These are phyloP conservation scores for Naumovozyma baii DNA, from an alignment of 805 yeast genomes.

Conservation along the genomic window DNA sequence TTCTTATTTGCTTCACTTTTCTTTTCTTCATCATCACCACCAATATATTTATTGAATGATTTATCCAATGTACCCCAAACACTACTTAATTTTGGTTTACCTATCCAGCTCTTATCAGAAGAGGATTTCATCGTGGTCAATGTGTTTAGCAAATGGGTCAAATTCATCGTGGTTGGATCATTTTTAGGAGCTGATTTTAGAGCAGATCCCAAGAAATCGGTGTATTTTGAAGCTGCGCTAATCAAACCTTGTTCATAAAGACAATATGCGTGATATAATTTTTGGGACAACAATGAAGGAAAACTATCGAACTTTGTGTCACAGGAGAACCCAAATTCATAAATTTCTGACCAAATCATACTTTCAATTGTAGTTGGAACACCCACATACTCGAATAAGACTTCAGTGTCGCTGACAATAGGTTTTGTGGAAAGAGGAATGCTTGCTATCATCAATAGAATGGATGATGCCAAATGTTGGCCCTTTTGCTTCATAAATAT, in stretches of 20 bases:
- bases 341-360: constrained; percentile 54
- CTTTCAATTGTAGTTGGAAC: constrained; percentile 34
- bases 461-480: constrained; percentile 32
- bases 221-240: constrained; percentile 51
- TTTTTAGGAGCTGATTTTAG: constrained; percentile 34
- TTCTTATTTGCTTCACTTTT: constrained; percentile 38
- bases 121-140: constrained; percentile 41
- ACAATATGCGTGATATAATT: constrained; percentile 56
- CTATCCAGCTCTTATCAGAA: constrained; percentile 63
- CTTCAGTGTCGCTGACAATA: constrained; percentile 23
- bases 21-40: constrained; percentile 62
- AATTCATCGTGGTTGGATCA: constrained; percentile 28
- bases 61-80: constrained; percentile 87
- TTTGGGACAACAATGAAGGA: constrained; percentile 49
- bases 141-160: constrained; percentile 29
- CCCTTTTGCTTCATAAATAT: constrained; percentile 34
- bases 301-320: constrained; percentile 30
- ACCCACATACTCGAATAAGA: constrained; percentile 35
- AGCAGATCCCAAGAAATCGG: constrained; percentile 40
- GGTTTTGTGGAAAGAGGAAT: constrained; percentile 33
- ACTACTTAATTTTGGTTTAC: constrained; percentile 65
- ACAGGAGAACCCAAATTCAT: constrained; percentile 43
- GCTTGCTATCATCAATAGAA: constrained; percentile 40
- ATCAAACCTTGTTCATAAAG: constrained; percentile 59
- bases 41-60: constrained; percentile 65